These are phyloP conservation scores for Zygotorulaspora florentina DNA, from an alignment of 805 yeast species.

Conservation along the genomic window DNA sequence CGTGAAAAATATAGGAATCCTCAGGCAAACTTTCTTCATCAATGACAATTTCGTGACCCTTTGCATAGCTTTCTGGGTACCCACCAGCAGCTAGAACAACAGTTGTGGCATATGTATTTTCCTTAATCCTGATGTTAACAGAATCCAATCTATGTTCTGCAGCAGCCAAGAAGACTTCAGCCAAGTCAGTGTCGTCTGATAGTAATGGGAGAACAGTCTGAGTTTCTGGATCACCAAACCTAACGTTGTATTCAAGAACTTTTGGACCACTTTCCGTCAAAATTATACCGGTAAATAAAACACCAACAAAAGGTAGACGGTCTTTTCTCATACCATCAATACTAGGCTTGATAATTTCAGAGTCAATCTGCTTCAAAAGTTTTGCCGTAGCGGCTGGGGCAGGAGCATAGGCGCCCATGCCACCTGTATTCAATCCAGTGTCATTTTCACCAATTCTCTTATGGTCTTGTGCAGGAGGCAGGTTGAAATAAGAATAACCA, in stretches of 20 bases:
- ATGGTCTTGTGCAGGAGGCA: slow-evolving; percentile 98
- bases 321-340: slow-evolving; percentile 95
- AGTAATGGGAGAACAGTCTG: slow-evolving; percentile 91
- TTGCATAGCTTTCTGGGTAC: slow-evolving; percentile 81
- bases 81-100: slow-evolving; percentile 98
- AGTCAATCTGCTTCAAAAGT: slow-evolving; percentile 64
- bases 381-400: slow-evolving; percentile 89
- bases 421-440: slow-evolving; percentile 94
- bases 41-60: slow-evolving; percentile 80
- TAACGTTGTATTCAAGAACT: slow-evolving; percentile 92
- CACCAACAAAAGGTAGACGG: slow-evolving; percentile 92
- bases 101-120: slow-evolving; percentile 70
- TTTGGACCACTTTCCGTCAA: slow-evolving; percentile 85
- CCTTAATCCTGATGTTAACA: slow-evolving; percentile 52
- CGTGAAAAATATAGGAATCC: slow-evolving; percentile 79
- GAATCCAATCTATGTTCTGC: slow-evolving; percentile 93
- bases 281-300: slow-evolving; percentile 93
- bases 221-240: slow-evolving; percentile 99
- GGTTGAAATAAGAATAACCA: slow-evolving; percentile 84
- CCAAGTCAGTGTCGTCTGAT: slow-evolving; percentile 80
- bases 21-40: slow-evolving; percentile 24
- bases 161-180: slow-evolving; percentile 87
- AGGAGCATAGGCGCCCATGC: slow-evolving; percentile 99
- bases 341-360: slow-evolving; percentile 79
- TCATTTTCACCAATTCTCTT: slow-evolving; percentile 93